phyloP scores from a whole-genome alignment of 1,284 basidiomycete genomes.

The Ustilago tritici region DNA sequence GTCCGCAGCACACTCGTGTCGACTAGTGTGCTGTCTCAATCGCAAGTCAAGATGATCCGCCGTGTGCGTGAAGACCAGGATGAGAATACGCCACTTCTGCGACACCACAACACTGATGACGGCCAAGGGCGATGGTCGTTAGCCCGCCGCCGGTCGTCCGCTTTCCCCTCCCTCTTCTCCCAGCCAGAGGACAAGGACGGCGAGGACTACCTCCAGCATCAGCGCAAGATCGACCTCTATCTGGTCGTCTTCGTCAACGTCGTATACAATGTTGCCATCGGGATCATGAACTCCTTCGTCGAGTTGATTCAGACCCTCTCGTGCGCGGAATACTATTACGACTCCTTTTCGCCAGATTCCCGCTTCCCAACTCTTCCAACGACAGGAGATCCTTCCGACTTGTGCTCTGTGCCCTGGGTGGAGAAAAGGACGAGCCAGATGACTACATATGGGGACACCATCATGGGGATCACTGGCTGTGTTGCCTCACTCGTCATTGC shows the following conservation, averaged over 20 bases:
- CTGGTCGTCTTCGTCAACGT: constrained; percentile 22
- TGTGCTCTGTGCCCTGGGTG: constrained; percentile 33
- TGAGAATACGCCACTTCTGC: constrained; percentile 37
- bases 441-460: constrained; percentile 11
- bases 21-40: not conserved
- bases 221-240: constrained; percentile 21
- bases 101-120: constrained; percentile 1
- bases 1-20: not conserved
- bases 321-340: constrained; percentile 46
- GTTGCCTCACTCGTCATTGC: constrained; percentile 28
- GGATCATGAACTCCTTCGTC: constrained; percentile 20
- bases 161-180: constrained; percentile 43
- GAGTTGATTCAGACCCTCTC: constrained; percentile 37
- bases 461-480: constrained; percentile 17
- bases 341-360: constrained; percentile 9
- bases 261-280: constrained; percentile 18
- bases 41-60: constrained; percentile 25
- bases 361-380: constrained; percentile 23
- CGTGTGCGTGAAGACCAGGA: constrained; percentile 7
- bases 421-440: constrained; percentile 40
- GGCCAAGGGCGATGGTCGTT: constrained; percentile 29
- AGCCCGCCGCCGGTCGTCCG: constrained; percentile 39
- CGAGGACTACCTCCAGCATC: constrained; percentile 26
- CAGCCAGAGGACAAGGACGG: constrained; percentile 37
- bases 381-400: constrained; percentile 18